phyloP scores from a whole-genome alignment of 768 basidiomycete species.

The Lactarius indigo region DNA sequence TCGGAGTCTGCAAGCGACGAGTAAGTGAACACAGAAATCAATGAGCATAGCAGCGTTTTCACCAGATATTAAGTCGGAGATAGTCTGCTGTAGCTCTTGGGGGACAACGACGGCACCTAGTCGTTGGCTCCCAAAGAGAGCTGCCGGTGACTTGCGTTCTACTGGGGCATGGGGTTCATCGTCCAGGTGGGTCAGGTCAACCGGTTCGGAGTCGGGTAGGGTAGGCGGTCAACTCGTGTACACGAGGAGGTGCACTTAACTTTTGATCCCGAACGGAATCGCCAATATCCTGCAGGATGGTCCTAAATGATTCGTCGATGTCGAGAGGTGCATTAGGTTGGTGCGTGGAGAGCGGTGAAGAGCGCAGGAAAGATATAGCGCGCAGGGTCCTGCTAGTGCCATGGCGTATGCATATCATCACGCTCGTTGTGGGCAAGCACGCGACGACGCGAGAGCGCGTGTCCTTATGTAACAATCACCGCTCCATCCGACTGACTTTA shows the following conservation, averaged over 20 bases:
- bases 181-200: conserved; percentile 32
- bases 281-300: conserved; percentile 63
- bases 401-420: conserved; percentile 20
- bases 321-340: conserved; percentile 59
- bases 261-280: conserved; percentile 49
- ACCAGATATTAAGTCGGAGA: conserved; percentile 69
- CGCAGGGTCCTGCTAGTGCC: conserved; percentile 8
- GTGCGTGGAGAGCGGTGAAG: conserved; percentile 33
- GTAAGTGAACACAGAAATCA: background rate
- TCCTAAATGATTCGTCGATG: conserved; percentile 62
- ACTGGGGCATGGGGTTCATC: conserved; percentile 35
- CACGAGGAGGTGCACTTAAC: conserved; percentile 25
- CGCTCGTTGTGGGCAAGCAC: background rate
- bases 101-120: conserved; percentile 74
- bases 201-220: conserved; percentile 32
- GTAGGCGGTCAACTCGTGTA: conserved; percentile 55
- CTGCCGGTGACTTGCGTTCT: conserved; percentile 74
- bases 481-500: background rate
- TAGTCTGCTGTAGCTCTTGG: conserved; percentile 61
- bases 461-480: conserved; percentile 15
- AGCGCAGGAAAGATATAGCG: conserved; percentile 1
- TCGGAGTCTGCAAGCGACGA: conserved; percentile 47
- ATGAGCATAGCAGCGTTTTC: conserved; percentile 20
- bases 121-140: conserved; percentile 69
- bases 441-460: background rate